Evolutionary conservation across 305 asterid species (phyloP), one percentile per base, ranked within the genome.

Genomic region (Plantago coronopus): DNA sequence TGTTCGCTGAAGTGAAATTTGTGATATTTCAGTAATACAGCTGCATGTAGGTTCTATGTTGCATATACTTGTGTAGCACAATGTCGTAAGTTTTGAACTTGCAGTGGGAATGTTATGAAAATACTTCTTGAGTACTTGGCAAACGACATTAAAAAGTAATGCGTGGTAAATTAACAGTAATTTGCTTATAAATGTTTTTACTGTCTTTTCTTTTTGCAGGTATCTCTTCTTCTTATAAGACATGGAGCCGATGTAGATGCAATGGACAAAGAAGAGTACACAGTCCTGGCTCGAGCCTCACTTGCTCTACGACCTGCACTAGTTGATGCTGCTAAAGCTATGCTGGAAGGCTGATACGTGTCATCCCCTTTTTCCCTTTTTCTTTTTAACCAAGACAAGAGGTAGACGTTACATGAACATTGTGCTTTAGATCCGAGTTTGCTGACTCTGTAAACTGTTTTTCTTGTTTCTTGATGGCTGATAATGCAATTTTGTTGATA

Each of bases 241-340:
- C 96, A 91, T 63, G 96, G 95, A 66, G 96, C 98, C 48, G 76
- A 84, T 53, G 96, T 91, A 67, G 98, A 91, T 65, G 76, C 78
- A 19, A 76, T 63, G 72, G 98, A 88, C 79, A 84, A 86, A 75
- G 98, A 91, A 81, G 98, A 85, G 2, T 91, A 88, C 83, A 88
- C 91, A 0, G 93, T 84, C 55, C 98, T 91, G 57, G 96, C 83
- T 31, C 85, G 90, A 48, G 96, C 98, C 67, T 72, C 98, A 17
- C 46, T 57, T 63, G 80, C 73, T 55, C 72, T 91, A 59, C 86
- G 96, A 23, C 86, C 94, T 2, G 61, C 62, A 45, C 65, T 91
- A 37, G 59, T 91, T 12, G 96, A 88, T 71, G 96, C 95, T 72
- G 98, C 96, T 7, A 82, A 81, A 69, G 87, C 95, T 57, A 86